Percentiles rank a stretch among this genome's conserved stretches.
Conservation (phyloP, 2,329 filamentous ascomycete genomes). For the Huntiella moniliformis region DNA sequence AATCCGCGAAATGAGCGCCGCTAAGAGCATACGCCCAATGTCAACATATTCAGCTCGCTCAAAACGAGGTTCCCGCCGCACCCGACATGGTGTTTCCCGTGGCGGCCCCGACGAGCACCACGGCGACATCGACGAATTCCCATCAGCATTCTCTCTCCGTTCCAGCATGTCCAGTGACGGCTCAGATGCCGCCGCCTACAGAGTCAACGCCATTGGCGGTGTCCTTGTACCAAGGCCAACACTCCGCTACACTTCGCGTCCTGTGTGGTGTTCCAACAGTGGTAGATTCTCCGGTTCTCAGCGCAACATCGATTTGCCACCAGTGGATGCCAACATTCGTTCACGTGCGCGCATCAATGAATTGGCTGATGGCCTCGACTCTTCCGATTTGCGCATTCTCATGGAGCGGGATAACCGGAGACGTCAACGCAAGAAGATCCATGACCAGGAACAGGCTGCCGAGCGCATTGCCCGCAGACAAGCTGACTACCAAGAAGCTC, state of each 20-base stretch:
- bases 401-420: constrained; percentile 79
- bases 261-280: constrained; percentile 33
- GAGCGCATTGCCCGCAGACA: constrained; percentile 17
- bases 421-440: constrained; percentile 51
- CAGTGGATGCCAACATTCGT: constrained; percentile 44
- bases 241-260: constrained; percentile 51
- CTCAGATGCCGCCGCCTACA: constrained; percentile 54
- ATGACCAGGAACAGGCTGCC: constrained; percentile 48
- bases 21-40: constrained; percentile 33
- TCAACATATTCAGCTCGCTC: constrained; percentile 39
- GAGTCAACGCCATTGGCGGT: constrained; percentile 60
- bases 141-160: constrained; percentile 55
- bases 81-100: constrained; percentile 48
- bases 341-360: constrained; percentile 46
- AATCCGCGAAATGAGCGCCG: constrained; percentile 65
- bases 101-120: constrained; percentile 25
- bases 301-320: constrained; percentile 29
- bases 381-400: constrained; percentile 65
- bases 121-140: constrained; percentile 33
- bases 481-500: constrained; percentile 4
- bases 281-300: constrained; percentile 25
- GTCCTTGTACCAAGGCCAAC: constrained; percentile 63
- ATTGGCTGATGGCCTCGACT: constrained; percentile 70
- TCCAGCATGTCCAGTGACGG: constrained; percentile 59
- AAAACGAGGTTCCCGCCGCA: constrained; percentile 31